Evolutionary conservation across 2,329 filamentous ascomycete species (phyloP).

Genomic region (Epichloe festucae): DNA sequence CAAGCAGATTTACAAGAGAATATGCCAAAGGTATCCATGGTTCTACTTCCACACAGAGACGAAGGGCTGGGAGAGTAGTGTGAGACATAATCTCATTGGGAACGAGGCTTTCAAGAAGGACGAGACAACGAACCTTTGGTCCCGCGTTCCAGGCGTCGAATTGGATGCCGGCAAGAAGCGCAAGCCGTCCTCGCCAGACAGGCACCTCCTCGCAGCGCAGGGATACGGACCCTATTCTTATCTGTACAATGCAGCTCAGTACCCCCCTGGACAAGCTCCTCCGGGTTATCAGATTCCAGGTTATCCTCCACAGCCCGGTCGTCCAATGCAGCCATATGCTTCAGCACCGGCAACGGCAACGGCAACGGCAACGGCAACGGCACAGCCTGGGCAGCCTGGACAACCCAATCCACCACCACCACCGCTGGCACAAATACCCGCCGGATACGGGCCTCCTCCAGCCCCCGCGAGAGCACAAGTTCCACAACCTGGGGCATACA

Average conservation of each 20-base stretch:
- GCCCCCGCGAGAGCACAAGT: constrained; percentile 21
- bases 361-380: not conserved
- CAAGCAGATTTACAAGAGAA: constrained; percentile 51
- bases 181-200: constrained; percentile 40
- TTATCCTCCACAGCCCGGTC: constrained; percentile 19
- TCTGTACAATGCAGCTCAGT: constrained; percentile 21
- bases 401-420: not conserved
- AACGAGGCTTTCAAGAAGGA: constrained; percentile 49
- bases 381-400: constrained; percentile 10
- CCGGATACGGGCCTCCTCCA: constrained; percentile 22
- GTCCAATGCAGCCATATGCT: constrained; percentile 18
- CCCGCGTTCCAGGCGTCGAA: constrained; percentile 43
- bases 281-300: constrained; percentile 22
- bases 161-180: constrained; percentile 49
- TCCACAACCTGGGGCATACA: constrained; percentile 21
- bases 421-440: constrained; percentile 13
- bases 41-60: constrained; percentile 48
- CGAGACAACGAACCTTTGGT: constrained; percentile 43
- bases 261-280: constrained; percentile 21
- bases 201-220: constrained; percentile 24
- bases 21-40: constrained; percentile 44
- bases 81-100: constrained; percentile 50
- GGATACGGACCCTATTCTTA: constrained; percentile 25
- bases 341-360: not conserved
- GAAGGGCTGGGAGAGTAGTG: constrained; percentile 53